These are phyloP conservation scores for Favolaschia claudopus DNA, from an alignment of 768 basidiomycete species.

Conservation along the genomic window DNA sequence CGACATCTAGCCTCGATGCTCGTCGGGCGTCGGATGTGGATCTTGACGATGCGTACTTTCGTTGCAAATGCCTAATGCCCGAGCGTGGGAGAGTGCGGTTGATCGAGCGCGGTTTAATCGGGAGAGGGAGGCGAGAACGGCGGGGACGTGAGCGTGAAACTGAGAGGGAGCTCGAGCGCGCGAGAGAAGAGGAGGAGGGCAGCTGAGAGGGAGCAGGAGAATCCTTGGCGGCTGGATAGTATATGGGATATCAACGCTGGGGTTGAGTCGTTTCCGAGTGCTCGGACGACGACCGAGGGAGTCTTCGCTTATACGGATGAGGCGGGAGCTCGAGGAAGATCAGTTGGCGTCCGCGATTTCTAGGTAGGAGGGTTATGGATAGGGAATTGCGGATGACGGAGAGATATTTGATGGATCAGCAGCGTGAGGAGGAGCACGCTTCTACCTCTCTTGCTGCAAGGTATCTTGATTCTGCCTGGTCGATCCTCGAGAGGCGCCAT, in stretches of 20 bases:
- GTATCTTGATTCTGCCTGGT: slow-evolving; percentile 20
- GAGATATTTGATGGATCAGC: neutral
- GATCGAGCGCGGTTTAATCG: slow-evolving; percentile 17
- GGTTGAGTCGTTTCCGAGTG: slow-evolving; percentile 4
- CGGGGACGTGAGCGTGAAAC: neutral
- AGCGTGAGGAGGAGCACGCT: slow-evolving; percentile 7
- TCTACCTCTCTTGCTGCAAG: slow-evolving; percentile 14
- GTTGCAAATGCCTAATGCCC: slow-evolving; percentile 1
- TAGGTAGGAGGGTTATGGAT: slow-evolving; percentile 8
- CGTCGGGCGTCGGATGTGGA: slow-evolving; percentile 11
- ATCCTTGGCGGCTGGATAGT: slow-evolving; percentile 23
- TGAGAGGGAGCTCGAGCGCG: slow-evolving; percentile 10
- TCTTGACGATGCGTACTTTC: slow-evolving; percentile 13
- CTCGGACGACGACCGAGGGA: slow-evolving; percentile 3
- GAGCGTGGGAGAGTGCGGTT: slow-evolving; percentile 23
- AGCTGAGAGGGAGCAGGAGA: slow-evolving; percentile 18
- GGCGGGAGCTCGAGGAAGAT: slow-evolving; percentile 1
- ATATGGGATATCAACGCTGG: slow-evolving; percentile 1
- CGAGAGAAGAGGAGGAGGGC: slow-evolving; percentile 8
- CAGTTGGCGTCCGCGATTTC: neutral
- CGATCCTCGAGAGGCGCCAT: slow-evolving; percentile 17
- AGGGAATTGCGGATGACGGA: slow-evolving; percentile 4
- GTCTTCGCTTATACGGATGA: neutral
- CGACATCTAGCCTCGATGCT: slow-evolving; percentile 7
- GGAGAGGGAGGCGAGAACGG: neutral